These are phyloP conservation scores for Elongisporangium undulatum DNA, from an alignment of 352 stramenopile species.

Conservation along the genomic window DNA sequence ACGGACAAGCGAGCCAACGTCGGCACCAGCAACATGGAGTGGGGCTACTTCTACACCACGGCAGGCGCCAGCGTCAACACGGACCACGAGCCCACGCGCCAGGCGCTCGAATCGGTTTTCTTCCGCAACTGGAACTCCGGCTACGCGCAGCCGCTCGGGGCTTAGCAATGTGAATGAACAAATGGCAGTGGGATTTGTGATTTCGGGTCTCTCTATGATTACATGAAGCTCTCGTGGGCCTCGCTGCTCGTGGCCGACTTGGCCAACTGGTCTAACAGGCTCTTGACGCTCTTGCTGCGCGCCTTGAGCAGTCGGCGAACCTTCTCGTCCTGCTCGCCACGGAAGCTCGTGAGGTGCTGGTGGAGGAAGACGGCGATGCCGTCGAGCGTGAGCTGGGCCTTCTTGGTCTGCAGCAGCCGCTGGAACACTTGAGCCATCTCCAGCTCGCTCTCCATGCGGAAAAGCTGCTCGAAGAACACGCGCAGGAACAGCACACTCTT, in stretches of 20 bases:
- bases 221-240: constrained; percentile 48
- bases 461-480: constrained; percentile 68
- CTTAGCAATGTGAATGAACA: not conserved
- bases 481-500: constrained; percentile 88
- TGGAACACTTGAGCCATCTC: constrained; percentile 74
- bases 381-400: constrained; percentile 72
- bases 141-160: constrained; percentile 37
- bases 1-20: constrained; percentile 75
- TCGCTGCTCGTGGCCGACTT: constrained; percentile 48
- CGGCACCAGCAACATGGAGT: constrained; percentile 87
- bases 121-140: constrained; percentile 75
- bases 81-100: constrained; percentile 49
- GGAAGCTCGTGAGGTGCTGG: constrained; percentile 67
- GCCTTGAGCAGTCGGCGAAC: constrained; percentile 44
- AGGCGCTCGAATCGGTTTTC: constrained; percentile 56
- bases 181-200: not conserved
- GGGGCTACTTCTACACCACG: constrained; percentile 85
- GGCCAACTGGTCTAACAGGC: constrained; percentile 59
- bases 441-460: constrained; percentile 60
- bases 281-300: constrained; percentile 61
- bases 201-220: constrained; percentile 4
- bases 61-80: constrained; percentile 75
- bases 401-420: constrained; percentile 74
- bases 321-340: constrained; percentile 32
- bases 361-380: constrained; percentile 78